phyloP scores from a whole-genome alignment of 345 rosid genomes.

The Populus pruinosa region DNA sequence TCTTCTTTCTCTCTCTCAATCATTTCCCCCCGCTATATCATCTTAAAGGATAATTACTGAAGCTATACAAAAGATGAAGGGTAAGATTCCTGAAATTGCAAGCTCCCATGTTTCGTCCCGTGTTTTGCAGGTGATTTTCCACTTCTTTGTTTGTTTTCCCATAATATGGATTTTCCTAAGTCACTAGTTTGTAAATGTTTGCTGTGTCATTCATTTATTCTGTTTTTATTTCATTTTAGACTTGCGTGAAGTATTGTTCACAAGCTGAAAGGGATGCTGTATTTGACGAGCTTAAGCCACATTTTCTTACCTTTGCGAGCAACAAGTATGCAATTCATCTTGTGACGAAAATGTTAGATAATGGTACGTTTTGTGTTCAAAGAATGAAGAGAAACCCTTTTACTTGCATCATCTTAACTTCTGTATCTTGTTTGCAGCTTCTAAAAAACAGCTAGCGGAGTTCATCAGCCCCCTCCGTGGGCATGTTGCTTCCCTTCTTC shows the following conservation, averaged over 20 bases:
- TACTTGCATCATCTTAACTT: not conserved
- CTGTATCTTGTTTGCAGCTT: constrained; percentile 45
- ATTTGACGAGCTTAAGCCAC: constrained; percentile 74
- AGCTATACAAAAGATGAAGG: constrained; percentile 81
- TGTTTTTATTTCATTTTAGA: constrained; percentile 35
- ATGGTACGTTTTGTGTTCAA: constrained; percentile 41
- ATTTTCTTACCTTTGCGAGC: constrained; percentile 61
- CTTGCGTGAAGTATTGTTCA: constrained; percentile 76
- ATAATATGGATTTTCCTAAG: not conserved
- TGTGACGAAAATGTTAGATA: constrained; percentile 77
- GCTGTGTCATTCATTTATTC: not conserved
- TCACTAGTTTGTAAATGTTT: not conserved
- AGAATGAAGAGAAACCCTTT: constrained; percentile 3
- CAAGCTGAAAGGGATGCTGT: constrained; percentile 68
- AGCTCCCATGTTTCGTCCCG: constrained; percentile 84
- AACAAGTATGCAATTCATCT: constrained; percentile 71
- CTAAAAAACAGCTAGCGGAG: constrained; percentile 66
- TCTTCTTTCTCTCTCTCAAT: not conserved
- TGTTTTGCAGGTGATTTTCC: constrained; percentile 70
- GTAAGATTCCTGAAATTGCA: constrained; percentile 87
- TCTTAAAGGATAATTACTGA: constrained; percentile 57
- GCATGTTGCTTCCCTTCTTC: constrained; percentile 70
- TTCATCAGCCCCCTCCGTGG: constrained; percentile 76
- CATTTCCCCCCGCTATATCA: not conserved
- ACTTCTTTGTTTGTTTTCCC: not conserved